Evolutionary conservation across 2,329 filamentous ascomycete species (phyloP), one percentile per base, ranked within the genome.

Genomic region (Hypoxylon rubiginosum): DNA sequence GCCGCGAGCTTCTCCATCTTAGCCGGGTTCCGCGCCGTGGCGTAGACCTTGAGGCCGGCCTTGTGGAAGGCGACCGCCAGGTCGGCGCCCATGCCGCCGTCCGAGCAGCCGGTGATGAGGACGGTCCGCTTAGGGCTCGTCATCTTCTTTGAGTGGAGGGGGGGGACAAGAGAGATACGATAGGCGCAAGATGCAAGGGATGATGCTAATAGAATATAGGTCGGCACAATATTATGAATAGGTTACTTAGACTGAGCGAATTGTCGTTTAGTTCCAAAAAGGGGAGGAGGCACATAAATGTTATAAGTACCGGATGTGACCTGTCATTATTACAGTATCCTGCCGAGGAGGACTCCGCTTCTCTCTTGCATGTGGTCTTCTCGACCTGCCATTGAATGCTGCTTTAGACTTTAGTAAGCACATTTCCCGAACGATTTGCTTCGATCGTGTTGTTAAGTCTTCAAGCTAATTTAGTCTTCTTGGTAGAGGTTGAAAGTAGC

Each of bases 71-170:
- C 76, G 2, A 72, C 58, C 0, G 78, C 79, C 1, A 84, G 74
- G 0, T 78, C 80, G 1, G 72, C 69, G 7, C 82, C 82, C 10
- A 82, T 75, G n/a, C 81, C 77, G 39, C 79, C 79, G 15, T 75
- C 76, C 1, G 76, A 78, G 71, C 79, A 78, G 55, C 74, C 64
- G 1, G 61, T 71, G n/a, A 62, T 66, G 3, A 69, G 56, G 11
- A 66, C 46, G 21, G 57, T 11, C 10, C 34, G 52, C 36, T 51
- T 52, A 6, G 24, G 48, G 6, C 5, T 21, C 10, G 26, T 5
- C 48, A 51, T 51, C 21, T 11, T 51, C 15, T n/a, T 30, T 30
- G 48, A 13, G 4, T 3, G 39, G 4, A n/a, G 15, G 4, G 36
- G 36, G 36, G 15, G 36, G 36, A 13, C 3, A 10, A 39, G 36